These are phyloP conservation scores for Zychaea mexicana DNA, from an alignment of 371 early-diverging fungal species.

Conservation along the genomic window DNA sequence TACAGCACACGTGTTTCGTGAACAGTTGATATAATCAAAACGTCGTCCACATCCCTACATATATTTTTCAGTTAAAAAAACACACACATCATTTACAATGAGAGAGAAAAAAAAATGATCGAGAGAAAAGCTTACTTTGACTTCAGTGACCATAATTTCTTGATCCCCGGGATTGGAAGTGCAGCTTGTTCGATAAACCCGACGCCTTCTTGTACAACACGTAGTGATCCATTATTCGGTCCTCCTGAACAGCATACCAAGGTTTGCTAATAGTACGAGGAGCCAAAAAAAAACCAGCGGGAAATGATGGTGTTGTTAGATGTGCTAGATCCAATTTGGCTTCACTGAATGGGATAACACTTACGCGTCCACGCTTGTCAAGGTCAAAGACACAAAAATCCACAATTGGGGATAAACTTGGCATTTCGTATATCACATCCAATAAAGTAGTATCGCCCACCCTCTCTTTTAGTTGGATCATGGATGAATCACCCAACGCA, in stretches of 20 bases:
- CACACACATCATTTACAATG: too few relatives aligned
- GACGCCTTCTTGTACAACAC: conserved; percentile 87
- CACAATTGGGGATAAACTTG: conserved; percentile 82
- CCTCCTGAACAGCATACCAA: conserved; percentile 89
- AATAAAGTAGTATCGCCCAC: conserved; percentile 39
- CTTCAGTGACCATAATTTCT: conserved; percentile 69
- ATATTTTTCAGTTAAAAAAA: too few relatives aligned
- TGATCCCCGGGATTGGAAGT: conserved; percentile 64
- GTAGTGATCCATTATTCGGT: conserved; percentile 72
- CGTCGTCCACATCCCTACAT: conserved; percentile 26
- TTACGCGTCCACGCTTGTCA: conserved; percentile 74
- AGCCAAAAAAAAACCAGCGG: too few relatives aligned
- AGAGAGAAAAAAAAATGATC: too few relatives aligned
- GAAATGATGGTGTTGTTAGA: too few relatives aligned
- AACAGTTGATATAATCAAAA: conserved; percentile 57
- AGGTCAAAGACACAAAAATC: conserved; percentile 86
- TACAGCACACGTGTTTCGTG: conserved; percentile 23
- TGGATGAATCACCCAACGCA: conserved; percentile 79
- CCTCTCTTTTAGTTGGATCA: conserved; percentile 53
- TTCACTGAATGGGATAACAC: conserved; percentile 1
- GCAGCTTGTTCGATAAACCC: conserved; percentile 72
- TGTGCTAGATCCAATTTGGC: too few relatives aligned
- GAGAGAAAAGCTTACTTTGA: conserved; percentile 3
- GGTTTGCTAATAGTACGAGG: conserved; percentile 57
- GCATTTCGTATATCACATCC: conserved; percentile 59